Base-by-base conservation (phyloP, 805 yeast genomes). In the Scheffersomyces spartinae region DNA sequence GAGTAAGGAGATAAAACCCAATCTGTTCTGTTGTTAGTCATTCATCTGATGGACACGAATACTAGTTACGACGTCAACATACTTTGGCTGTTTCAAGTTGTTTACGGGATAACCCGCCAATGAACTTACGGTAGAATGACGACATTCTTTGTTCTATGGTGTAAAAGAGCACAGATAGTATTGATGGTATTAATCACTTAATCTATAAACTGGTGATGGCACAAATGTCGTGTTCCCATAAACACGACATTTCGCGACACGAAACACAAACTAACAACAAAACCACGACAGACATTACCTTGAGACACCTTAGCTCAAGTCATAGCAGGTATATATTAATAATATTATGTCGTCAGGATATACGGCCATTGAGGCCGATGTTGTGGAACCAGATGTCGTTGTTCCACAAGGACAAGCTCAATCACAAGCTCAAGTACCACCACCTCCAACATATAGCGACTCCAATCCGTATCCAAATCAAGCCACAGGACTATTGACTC, bases 1-100 rank as follows among this genome's bases (percentile, higher is more conserved):
- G 97, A 1, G 93, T 72, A 39, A 84, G 57, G 22, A 86, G 69
- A 47, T 81, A 86, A 44, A 85, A 78, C 0, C 94, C 74, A 53
- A 84, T 83, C 75, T 75, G 36, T 27, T 30, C 29, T 33, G 25
- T n/a, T 17, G 21, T 12, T 6, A 14, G 13, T 16, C 16, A 8
- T 17, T 10, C n/a, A 14, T 7, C 8, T n/a, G n/a, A n/a, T n/a
- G n/a, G n/a, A n/a, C n/a, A n/a, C n/a, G n/a, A n/a, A n/a, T n/a
- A n/a, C n/a, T n/a, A n/a, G n/a, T n/a, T n/a, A n/a, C n/a, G n/a
- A n/a, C n/a, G n/a, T n/a, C n/a, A n/a, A 53, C 64, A 31, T 52
- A 59, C 65, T 39, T 60, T 60, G 11, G 45, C 50, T 1, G 67
- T 58, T 28, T 60, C 67, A 26, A 60, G 49, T 43, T 57, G 64